phyloP scores from a whole-genome alignment of 306 rosid genomes.

The Vigna radiata region DNA sequence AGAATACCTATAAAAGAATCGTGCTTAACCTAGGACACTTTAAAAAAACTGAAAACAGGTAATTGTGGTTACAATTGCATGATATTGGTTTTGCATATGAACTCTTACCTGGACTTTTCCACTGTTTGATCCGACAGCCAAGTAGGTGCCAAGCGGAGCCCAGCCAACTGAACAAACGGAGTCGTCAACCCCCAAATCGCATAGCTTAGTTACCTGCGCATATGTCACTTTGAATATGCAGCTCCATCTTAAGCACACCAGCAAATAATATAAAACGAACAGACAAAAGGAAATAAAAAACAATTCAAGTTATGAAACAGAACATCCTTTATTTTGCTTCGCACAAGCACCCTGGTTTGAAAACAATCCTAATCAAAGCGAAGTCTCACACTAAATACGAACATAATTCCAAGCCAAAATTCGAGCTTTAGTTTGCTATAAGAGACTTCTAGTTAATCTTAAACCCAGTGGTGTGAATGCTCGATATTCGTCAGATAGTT shows the following conservation, averaged over 20 bases:
- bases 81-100: not conserved
- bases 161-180: slow-evolving; percentile 88
- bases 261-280: not conserved
- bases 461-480: too few relatives aligned
- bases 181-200: slow-evolving; percentile 83
- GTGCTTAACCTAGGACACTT: not conserved
- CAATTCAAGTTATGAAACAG: not conserved
- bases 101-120: slow-evolving; percentile 86
- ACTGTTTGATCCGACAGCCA: slow-evolving; percentile 82
- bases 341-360: not conserved
- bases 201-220: slow-evolving; percentile 79
- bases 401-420: too few relatives aligned
- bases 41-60: not conserved
- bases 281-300: not conserved
- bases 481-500: too few relatives aligned
- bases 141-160: slow-evolving; percentile 89
- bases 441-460: too few relatives aligned
- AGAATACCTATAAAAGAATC: not conserved
- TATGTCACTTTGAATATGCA: slow-evolving; percentile 8
- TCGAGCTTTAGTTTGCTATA: too few relatives aligned
- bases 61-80: not conserved
- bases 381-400: too few relatives aligned
- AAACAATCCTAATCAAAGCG: too few relatives aligned
- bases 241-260: not conserved
- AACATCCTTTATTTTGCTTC: not conserved